Percentiles rank a stretch among this genome's conserved stretches.
Conservation (phyloP, 1,284 basidiomycete species). For the Fomitopsis palustris region DNA sequence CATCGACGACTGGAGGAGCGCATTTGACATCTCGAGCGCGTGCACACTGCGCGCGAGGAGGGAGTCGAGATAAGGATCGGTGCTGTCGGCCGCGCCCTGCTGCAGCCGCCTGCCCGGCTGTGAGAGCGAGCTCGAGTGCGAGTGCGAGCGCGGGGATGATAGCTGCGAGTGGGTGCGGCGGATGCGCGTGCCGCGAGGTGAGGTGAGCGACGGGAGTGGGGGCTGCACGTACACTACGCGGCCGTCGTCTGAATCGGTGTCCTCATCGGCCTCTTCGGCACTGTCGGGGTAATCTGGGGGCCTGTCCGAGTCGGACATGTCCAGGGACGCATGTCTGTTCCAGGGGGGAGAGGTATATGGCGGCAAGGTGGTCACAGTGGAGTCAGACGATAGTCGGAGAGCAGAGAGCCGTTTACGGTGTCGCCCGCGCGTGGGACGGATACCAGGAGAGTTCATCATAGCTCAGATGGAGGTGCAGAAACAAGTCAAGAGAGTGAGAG, state of each 20-base stretch:
- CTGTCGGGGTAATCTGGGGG: slow-evolving; percentile 76
- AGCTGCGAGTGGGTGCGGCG: background rate
- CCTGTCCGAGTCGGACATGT: slow-evolving; percentile 41
- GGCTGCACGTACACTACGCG: slow-evolving; percentile 20
- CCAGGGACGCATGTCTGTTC: slow-evolving; percentile 21
- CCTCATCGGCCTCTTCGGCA: slow-evolving; percentile 72
- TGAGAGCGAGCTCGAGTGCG: background rate
- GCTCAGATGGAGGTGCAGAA: background rate
- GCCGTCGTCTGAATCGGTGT: slow-evolving; percentile 41
- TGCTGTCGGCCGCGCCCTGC: slow-evolving; percentile 15
- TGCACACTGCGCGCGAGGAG: slow-evolving; percentile 75
- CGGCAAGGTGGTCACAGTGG: slow-evolving; percentile 56
- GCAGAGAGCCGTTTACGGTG: slow-evolving; percentile 57
- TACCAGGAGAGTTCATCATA: slow-evolving; percentile 16
- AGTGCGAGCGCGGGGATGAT: slow-evolving; percentile 16
- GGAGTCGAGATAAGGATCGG: slow-evolving; percentile 59
- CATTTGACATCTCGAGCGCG: slow-evolving; percentile 80
- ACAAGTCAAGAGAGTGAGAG: background rate
- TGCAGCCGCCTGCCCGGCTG: slow-evolving; percentile 12
- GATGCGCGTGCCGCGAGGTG: slow-evolving; percentile 10
- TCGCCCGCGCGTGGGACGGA: slow-evolving; percentile 16
- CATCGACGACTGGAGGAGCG: slow-evolving; percentile 68
- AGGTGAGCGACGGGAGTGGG: slow-evolving; percentile 18
- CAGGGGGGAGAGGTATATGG: slow-evolving; percentile 50
- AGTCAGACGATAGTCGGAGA: slow-evolving; percentile 64